These are phyloP conservation scores for Fusarium sp. DNA, from an alignment of 2,329 filamentous ascomycete species.

Conservation along the genomic window DNA sequence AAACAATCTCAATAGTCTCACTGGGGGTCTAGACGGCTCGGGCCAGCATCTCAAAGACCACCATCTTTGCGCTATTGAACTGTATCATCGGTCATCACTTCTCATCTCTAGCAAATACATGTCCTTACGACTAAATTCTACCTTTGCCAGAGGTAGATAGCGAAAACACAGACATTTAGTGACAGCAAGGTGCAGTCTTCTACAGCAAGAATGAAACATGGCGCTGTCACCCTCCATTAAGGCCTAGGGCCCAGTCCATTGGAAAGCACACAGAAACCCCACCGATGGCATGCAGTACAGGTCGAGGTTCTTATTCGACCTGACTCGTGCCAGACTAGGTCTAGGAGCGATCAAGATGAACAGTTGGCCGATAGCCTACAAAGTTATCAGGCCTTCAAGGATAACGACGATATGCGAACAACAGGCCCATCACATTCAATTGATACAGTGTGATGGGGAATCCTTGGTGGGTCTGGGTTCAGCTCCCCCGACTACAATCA, in stretches of 20 bases:
- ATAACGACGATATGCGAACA: background rate
- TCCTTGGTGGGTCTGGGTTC: conserved; percentile 15
- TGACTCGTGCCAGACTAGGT: conserved; percentile 5
- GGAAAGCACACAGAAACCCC: background rate
- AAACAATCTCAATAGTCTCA: conserved; percentile 5
- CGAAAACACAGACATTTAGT: background rate
- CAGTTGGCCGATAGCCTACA: background rate
- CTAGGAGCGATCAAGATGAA: background rate
- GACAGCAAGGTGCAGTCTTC: conserved; percentile 1
- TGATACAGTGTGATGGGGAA: background rate
- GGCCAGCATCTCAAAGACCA: background rate
- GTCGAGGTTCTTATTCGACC: background rate
- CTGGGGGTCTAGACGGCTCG: conserved; percentile 5
- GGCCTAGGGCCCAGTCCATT: background rate
- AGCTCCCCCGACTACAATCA: conserved; percentile 10
- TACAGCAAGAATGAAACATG: conserved; percentile 4
- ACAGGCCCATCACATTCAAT: background rate
- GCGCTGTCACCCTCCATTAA: background rate
- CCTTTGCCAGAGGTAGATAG: background rate
- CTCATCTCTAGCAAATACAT: background rate
- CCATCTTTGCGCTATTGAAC: conserved; percentile 1
- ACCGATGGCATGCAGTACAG: background rate
- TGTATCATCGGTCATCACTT: background rate
- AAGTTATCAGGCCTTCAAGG: background rate
- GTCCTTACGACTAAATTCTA: background rate